A percentile compares a stretch with the other conserved stretches of the same genome.
Evolutionary conservation across 2,329 filamentous ascomycete species (phyloP).

Genomic region (Pseudodiploospora longispora): DNA sequence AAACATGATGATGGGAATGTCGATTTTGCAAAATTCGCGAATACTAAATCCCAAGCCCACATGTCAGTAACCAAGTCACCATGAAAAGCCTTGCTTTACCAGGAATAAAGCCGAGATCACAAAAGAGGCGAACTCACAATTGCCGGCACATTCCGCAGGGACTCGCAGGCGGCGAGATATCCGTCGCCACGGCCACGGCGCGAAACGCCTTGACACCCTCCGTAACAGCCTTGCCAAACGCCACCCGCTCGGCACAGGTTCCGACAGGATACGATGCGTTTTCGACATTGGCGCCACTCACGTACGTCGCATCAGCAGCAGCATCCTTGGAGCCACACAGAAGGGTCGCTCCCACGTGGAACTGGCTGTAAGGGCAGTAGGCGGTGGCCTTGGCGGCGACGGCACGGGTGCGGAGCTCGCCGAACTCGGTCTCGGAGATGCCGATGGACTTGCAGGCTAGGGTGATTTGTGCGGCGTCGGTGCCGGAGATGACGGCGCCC

Average conservation of each 20-base stretch:
- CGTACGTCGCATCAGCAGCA: slow-evolving; percentile 3
- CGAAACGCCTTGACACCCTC: slow-evolving; percentile 52
- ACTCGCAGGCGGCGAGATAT: slow-evolving; percentile 59
- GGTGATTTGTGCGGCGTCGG: slow-evolving; percentile 19
- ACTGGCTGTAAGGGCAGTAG: slow-evolving; percentile 90
- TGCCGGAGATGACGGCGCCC: slow-evolving; percentile 14
- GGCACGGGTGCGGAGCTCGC: slow-evolving; percentile 52
- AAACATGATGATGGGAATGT: slow-evolving; percentile 83
- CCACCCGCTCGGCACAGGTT: slow-evolving; percentile 93
- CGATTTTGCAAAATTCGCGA: slow-evolving; percentile 63
- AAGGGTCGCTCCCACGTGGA: slow-evolving; percentile 80
- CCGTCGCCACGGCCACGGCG: slow-evolving; percentile 78
- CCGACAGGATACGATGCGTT: slow-evolving; percentile 90
- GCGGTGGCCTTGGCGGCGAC: slow-evolving; percentile 66
- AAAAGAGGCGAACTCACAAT: slow-evolving; percentile 50
- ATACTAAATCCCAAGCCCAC: slow-evolving; percentile 41
- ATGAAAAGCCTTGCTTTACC: background rate
- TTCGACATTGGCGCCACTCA: slow-evolving; percentile 76
- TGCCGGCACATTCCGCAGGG: slow-evolving; percentile 97
- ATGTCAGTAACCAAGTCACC: background rate
- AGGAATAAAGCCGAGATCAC: background rate
- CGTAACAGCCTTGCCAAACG: slow-evolving; percentile 70
- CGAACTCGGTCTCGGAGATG: slow-evolving; percentile 57
- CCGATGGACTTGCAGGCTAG: slow-evolving; percentile 24
- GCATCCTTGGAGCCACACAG: slow-evolving; percentile 40